Evolutionary conservation across 2,329 filamentous ascomycete genomes (phyloP), one percentile per base, ranked within the genome.

Genomic region (Pyrenochaeta sp.): DNA sequence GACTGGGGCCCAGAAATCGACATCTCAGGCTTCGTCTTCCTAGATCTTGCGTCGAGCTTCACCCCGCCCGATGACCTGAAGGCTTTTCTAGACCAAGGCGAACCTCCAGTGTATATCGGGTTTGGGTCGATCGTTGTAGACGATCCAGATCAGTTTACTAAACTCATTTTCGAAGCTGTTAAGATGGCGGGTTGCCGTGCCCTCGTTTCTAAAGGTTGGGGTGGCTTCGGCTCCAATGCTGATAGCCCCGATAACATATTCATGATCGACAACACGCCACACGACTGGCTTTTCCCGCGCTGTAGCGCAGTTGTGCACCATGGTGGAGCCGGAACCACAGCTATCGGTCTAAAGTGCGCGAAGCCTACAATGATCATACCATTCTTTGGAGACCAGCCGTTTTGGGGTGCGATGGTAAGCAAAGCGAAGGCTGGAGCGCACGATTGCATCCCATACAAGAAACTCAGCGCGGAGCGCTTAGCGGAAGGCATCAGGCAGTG

Each of bases 321-420:
- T 62, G 90, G 90, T n/a, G 90, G 90, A 12, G 91, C 91, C 0
- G 90, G 90, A 1, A 93, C 90, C 0, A 91, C 90, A 0, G 90
- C 90, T 1, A 90, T 90, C 46, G 89, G 89, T 1, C 80, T 93
- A 32, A 91, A 90, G 72, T 89, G 85, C 61, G 90, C 85, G 3
- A 86, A 85, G 66, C 90, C 90, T 0, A 91, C 88, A 5, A 90
- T 92, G 85, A 85, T 92, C 27, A 88, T 93, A 1, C 90, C 90
- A 0, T 93, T 93, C 77, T 93, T 93, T 64, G 90, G 90, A 2
- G 90, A 93, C 69, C 90, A 93, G 73, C 85, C 89, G 48, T 93
- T 93, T 71, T 93, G 91, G 90, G 90, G 90, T 2, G 81, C 82
- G 19, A 91, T 91, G 86, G 83, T 92, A 0, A 83, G 82, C 4